A percentile compares a stretch with the other conserved stretches of the same genome.
These are phyloP conservation scores for Carallia pectinifolia DNA, from an alignment of 345 rosid genomes.

Conservation along the genomic window DNA sequence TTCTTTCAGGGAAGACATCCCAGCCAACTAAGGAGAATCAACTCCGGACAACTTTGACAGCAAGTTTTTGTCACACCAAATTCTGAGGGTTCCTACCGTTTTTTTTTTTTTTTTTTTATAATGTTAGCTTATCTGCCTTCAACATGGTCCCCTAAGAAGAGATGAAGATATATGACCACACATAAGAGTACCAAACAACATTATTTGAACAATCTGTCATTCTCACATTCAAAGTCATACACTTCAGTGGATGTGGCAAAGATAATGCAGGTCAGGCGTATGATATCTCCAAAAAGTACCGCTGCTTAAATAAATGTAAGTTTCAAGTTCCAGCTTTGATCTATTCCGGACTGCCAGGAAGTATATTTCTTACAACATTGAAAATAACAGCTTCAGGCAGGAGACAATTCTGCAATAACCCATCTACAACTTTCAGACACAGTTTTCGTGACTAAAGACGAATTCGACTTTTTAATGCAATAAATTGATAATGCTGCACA, in stretches of 20 bases:
- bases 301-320: slow-evolving; percentile 1
- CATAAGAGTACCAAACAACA: background rate
- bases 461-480: background rate
- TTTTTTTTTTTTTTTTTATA: background rate
- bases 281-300: slow-evolving; percentile 2
- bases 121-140: background rate
- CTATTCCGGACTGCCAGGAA: background rate
- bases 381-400: background rate
- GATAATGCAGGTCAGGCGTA: background rate
- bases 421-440: background rate
- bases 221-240: background rate
- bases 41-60: background rate
- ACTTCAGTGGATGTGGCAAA: background rate
- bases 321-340: slow-evolving; percentile 2
- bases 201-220: background rate
- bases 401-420: background rate
- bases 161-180: background rate
- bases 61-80: background rate
- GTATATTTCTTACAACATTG: background rate
- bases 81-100: background rate
- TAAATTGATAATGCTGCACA: background rate
- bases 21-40: background rate
- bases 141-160: background rate
- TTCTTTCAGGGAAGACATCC: background rate
- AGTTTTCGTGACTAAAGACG: background rate